Base-by-base conservation (phyloP, 2,329 filamentous ascomycete species). In the Aspergillus ustus region DNA sequence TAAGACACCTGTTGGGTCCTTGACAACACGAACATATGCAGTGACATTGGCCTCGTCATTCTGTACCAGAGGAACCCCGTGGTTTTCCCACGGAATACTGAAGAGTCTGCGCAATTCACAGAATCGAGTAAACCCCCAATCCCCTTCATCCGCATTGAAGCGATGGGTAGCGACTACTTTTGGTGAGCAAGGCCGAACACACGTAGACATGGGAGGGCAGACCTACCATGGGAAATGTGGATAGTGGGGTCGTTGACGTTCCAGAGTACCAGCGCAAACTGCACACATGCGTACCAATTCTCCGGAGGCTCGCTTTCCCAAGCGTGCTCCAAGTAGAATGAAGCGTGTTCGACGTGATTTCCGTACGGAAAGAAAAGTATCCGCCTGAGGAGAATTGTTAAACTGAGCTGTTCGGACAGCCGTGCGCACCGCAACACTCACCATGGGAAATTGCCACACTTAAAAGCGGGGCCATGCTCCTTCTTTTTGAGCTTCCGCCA, bases 91-190 rank as follows among this genome's bases (percentile, higher is more conserved):
- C 1, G 87, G 84, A 37, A 88, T 82, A 63, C 89, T 89, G 73
- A 97, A 96, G 75, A 98, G 89, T 71, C 88, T 90, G 57, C 92
- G 86, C 53, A 96, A 85, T 75, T 98, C 95, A 13, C 93, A 88
- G 73, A 98, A 99, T 59, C 94, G 84, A n/a, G 95, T 99, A 76
- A 99, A 99, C 1, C 95, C 95, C 95, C 95, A 99, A 72, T 99
- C 95, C 25, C 92, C 93, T 77, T 99, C 95, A 48, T 98, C 95
- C 66, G 91, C 91, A 4, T 93, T 98, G 77, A 98, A 99, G 62
- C 95, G 90, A 75, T 99, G 95, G 69, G 93, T 92, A n/a, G 95
- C 95, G 48, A 83, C 84, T 83, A 64, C 43, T 62, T 13, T 9
- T 31, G n/a, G 17, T 66, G 40, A 66, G 60, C 51, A 45, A 25